Evolutionary conservation across 495 filamentous ascomycete species (phyloP).

Genomic region (Amphirosellinia nigrospora): DNA sequence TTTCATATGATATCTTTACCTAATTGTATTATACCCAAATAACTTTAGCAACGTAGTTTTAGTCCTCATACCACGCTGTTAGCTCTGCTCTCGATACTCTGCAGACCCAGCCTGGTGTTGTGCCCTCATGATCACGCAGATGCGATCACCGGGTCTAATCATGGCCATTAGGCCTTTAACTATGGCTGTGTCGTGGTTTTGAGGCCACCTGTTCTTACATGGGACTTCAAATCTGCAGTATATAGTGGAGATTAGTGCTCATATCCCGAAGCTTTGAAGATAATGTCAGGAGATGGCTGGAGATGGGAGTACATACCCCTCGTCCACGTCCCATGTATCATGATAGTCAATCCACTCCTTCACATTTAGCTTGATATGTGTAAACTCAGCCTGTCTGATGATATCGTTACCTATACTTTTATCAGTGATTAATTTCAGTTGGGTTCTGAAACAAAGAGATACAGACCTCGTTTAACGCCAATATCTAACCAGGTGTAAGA

Average conservation of each 20-base stretch:
- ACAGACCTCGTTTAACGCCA: not conserved
- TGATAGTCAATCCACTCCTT: not conserved
- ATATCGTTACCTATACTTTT: not conserved
- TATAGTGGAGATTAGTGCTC: not conserved
- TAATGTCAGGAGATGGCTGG: not conserved
- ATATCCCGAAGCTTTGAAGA: not conserved
- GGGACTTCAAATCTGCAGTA: not conserved
- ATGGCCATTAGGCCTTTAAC: not conserved
- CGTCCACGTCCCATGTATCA: not conserved
- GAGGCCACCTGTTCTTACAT: not conserved
- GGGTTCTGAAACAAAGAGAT: not conserved
- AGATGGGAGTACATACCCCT: not conserved
- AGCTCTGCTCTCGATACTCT: slow-evolving; percentile 4
- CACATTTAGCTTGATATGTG: not conserved
- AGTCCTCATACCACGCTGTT: slow-evolving; percentile 1
- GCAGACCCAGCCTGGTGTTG: not conserved
- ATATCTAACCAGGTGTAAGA: not conserved
- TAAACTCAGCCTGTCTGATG: slow-evolving; percentile 5
- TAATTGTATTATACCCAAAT: too few relatives aligned
- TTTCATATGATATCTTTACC: too few relatives aligned
- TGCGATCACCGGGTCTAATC: not conserved
- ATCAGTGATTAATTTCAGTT: not conserved
- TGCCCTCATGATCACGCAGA: not conserved
- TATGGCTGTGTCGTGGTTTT: not conserved
- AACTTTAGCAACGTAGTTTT: not conserved